Percentiles rank a stretch among this genome's conserved stretches.
phyloP scores from a whole-genome alignment of 2,329 filamentous ascomycete genomes.

The Aspergillus pseudotamarii region DNA sequence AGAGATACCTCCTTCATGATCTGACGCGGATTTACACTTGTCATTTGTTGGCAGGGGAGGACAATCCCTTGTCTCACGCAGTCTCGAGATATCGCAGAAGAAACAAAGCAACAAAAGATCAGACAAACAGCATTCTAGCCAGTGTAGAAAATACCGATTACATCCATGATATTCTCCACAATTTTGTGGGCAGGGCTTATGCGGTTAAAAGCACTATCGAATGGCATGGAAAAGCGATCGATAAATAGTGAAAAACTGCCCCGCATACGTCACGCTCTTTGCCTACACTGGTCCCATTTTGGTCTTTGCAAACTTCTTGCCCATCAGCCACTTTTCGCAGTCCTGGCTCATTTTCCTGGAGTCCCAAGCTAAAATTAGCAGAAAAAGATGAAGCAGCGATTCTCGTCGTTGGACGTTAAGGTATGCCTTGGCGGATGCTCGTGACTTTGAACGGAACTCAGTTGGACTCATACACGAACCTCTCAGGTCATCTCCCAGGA shows the following conservation, averaged over 20 bases:
- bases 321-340: conserved; percentile 18
- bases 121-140: not conserved
- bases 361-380: not conserved
- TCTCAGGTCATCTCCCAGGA: conserved; percentile 90
- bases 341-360: conserved; percentile 13
- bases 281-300: conserved; percentile 14
- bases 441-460: not conserved
- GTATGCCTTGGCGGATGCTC: conserved; percentile 32
- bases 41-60: not conserved
- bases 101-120: not conserved
- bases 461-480: conserved; percentile 8
- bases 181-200: not conserved
- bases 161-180: not conserved
- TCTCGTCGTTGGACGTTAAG: conserved; percentile 61
- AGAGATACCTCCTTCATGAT: conserved; percentile 25
- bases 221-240: conserved; percentile 14
- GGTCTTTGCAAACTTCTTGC: conserved; percentile 12
- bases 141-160: conserved; percentile 5
- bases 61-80: not conserved
- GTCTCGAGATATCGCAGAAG: not conserved
- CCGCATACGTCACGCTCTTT: conserved; percentile 42
- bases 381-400: conserved; percentile 60
- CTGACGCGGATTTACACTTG: not conserved
- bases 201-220: not conserved
- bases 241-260: conserved; percentile 26